phyloP scores from a whole-genome alignment of 2,329 filamentous ascomycete species.

The Penicillium crustosum region DNA sequence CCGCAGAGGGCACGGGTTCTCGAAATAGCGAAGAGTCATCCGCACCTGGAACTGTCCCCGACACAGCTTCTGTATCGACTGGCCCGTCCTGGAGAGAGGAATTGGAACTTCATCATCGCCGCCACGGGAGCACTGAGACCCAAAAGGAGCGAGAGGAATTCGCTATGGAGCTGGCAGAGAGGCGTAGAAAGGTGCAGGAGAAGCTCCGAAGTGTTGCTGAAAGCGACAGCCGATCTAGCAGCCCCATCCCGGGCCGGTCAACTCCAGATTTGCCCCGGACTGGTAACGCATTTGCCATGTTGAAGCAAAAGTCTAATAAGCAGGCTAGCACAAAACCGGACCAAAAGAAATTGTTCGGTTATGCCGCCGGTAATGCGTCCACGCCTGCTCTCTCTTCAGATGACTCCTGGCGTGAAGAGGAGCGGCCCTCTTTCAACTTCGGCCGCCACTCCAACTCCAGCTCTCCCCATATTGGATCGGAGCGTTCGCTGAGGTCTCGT shows the following conservation, averaged over 20 bases:
- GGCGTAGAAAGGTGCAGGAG: slow-evolving; percentile 49
- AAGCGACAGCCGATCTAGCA: slow-evolving; percentile 45
- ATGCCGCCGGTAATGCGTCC: slow-evolving; percentile 39
- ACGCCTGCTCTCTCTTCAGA: slow-evolving; percentile 37
- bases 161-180: slow-evolving; percentile 49
- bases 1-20: slow-evolving; percentile 9
- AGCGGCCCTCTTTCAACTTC: slow-evolving; percentile 30
- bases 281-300: slow-evolving; percentile 46
- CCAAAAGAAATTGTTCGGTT: slow-evolving; percentile 44
- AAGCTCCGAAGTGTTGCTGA: slow-evolving; percentile 47
- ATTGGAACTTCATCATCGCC: slow-evolving; percentile 42
- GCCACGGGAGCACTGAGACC: slow-evolving; percentile 50
- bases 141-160: slow-evolving; percentile 51
- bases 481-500: slow-evolving; percentile 30
- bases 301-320: slow-evolving; percentile 45
- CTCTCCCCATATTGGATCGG: slow-evolving; percentile 37
- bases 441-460: slow-evolving; percentile 41
- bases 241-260: slow-evolving; percentile 40
- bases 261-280: slow-evolving; percentile 36
- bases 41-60: slow-evolving; percentile 2
- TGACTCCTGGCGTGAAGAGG: slow-evolving; percentile 41
- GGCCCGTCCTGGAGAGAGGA: slow-evolving; percentile 51
- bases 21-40: slow-evolving; percentile 20
- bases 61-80: slow-evolving; percentile 11
- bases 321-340: slow-evolving; percentile 33